Conservation (phyloP, 805 yeast species). For the Saccharomyces mikatae region DNA sequence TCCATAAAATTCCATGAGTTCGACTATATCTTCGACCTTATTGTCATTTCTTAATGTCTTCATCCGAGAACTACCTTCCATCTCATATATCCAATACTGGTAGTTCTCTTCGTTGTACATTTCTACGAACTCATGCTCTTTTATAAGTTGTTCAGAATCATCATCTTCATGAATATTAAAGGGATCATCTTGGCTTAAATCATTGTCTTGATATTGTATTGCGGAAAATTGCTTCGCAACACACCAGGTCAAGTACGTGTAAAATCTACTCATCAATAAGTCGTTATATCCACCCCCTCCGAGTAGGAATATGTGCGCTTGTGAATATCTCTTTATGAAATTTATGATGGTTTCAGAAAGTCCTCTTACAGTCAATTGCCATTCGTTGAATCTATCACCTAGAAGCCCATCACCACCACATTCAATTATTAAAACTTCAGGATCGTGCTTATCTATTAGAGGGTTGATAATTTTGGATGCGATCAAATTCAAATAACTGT, state of each 20-base stretch:
- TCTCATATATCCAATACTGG: constrained; percentile 42
- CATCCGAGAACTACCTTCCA: constrained; percentile 27
- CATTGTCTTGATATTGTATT: background rate
- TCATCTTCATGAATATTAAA: constrained; percentile 2
- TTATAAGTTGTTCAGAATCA: constrained; percentile 39
- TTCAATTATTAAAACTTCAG: constrained; percentile 53
- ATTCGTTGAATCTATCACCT: constrained; percentile 55
- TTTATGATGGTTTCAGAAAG: constrained; percentile 32
- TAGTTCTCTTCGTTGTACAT: constrained; percentile 37
- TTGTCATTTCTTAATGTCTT: constrained; percentile 29
- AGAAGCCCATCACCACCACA: constrained; percentile 70
- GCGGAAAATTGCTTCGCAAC: constrained; percentile 8
- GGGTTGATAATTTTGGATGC: constrained; percentile 39
- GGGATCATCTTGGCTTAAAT: background rate
- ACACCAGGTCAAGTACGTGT: constrained; percentile 34
- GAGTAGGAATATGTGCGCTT: constrained; percentile 31
- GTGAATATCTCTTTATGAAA: constrained; percentile 20
- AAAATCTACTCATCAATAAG: constrained; percentile 52
- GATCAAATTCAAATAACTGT: constrained; percentile 34
- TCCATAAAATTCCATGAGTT: constrained; percentile 8
- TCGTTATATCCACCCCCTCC: constrained; percentile 79
- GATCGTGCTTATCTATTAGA: constrained; percentile 30
- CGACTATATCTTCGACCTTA: constrained; percentile 4
- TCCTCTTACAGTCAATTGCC: constrained; percentile 59
- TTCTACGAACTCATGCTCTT: constrained; percentile 42